Evolutionary conservation across 1,139 yeast genomes (phyloP).

Genomic region (Spathaspora sp.): DNA sequence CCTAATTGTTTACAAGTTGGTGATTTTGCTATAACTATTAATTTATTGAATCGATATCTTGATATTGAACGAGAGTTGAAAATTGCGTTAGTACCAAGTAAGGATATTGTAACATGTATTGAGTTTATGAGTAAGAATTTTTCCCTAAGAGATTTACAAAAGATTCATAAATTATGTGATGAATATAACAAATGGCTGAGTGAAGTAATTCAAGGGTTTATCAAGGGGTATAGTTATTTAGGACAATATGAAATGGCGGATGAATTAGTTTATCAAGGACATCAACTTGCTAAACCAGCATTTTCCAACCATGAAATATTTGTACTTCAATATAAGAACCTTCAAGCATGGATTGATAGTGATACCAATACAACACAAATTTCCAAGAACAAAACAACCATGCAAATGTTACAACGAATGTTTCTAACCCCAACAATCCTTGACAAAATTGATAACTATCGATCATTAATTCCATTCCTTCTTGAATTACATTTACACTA

Average conservation of each 20-base stretch:
- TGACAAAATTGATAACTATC: background rate
- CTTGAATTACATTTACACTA: background rate
- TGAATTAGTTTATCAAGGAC: conserved; percentile 28
- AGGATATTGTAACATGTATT: conserved; percentile 18
- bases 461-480: background rate
- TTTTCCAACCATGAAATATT: conserved; percentile 29
- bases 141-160: conserved; percentile 24
- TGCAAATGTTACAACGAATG: background rate
- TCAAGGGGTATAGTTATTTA: conserved; percentile 28
- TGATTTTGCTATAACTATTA: conserved; percentile 38
- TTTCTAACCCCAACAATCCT: background rate
- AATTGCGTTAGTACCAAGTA: conserved; percentile 18
- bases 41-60: conserved; percentile 37
- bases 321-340: conserved; percentile 32
- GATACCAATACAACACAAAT: background rate
- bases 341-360: conserved; percentile 26
- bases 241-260: conserved; percentile 38
- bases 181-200: conserved; percentile 15
- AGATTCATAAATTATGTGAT: conserved; percentile 20
- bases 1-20: conserved; percentile 36
- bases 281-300: conserved; percentile 27
- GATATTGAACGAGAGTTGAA: conserved; percentile 17
- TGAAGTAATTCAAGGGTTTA: conserved; percentile 20
- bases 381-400: background rate
- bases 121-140: conserved; percentile 23